Percentiles rank a stretch among this genome's conserved stretches.
Conservation (phyloP, 768 basidiomycete species). For the Zangia roseola region DNA sequence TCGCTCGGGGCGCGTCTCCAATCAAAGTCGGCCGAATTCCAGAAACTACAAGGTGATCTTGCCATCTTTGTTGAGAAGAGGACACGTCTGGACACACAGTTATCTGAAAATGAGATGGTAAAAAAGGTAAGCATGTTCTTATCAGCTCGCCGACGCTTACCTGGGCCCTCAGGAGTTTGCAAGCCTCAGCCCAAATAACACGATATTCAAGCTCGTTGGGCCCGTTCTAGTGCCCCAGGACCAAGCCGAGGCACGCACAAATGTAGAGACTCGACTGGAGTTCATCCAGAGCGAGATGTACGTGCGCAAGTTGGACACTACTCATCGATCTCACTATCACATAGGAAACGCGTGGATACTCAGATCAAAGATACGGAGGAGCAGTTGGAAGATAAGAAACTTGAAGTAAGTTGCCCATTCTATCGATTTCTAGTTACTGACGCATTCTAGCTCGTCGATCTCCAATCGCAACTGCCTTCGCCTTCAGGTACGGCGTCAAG, state of each 20-base stretch:
- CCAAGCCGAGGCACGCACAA: constrained; percentile 78
- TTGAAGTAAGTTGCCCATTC: constrained; percentile 52
- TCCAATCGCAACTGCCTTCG: constrained; percentile 56
- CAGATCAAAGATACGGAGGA: constrained; percentile 78
- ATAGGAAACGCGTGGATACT: constrained; percentile 73
- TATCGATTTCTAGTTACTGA: constrained; percentile 10
- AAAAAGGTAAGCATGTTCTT: constrained; percentile 61
- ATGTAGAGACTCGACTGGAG: constrained; percentile 86
- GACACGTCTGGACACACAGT: constrained; percentile 86
- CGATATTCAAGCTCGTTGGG: constrained; percentile 88
- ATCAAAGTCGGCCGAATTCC: constrained; percentile 68
- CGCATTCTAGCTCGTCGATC: constrained; percentile 54
- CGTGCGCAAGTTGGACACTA: constrained; percentile 23
- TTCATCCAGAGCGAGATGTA: constrained; percentile 90
- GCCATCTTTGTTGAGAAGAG: constrained; percentile 72
- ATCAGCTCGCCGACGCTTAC: neutral
- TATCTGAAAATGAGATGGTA: constrained; percentile 89
- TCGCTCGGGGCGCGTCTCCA: constrained; percentile 64
- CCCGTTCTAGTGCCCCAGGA: constrained; percentile 91
- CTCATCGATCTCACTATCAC: constrained; percentile 7
- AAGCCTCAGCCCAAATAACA: constrained; percentile 68
- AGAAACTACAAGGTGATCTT: constrained; percentile 77
- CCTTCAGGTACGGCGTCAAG: constrained; percentile 27
- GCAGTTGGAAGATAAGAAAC: constrained; percentile 78
- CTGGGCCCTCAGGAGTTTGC: constrained; percentile 68